Evolutionary conservation across 306 rosid species (phyloP), one percentile per base, ranked within the genome.

Genomic region (Prunus persica): DNA sequence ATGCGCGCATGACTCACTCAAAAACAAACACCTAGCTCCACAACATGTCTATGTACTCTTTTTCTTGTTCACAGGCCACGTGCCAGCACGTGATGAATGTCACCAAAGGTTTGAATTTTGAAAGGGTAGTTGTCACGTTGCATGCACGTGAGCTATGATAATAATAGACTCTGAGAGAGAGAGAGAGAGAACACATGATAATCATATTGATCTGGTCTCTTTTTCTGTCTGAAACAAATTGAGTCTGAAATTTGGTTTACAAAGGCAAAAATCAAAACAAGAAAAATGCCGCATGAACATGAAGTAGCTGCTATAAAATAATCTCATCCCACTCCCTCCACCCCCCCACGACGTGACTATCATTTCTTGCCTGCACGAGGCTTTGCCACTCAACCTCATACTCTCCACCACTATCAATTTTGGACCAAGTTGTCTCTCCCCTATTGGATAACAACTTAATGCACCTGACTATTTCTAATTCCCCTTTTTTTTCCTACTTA

Each of bases 361-460:
- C 80, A 51, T 74, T 61, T 69, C 74, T 78, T 78, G 70, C 58
- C 73, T 73, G 76, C 82, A 77, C 64, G 65, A 72, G 78, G 43
- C 13, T 47, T 49, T 47, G 56, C 82, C 77, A 78, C 79, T 51
- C 79, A 47, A 72, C 32, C 72, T n/a, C 24, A 49, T 14, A 38
- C 47, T n/a, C 24, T 5, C n/a, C 54, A 18, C 61, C 60, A 16
- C 60, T 18, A 3, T 8, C 60, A 46, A 24, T 41, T 66, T 52
- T 24, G 20, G 43, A 68, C 22, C 57, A 46, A 55, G 41, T 34
- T 34, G 41, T 34, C 41, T 34, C 41, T 32, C 0, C 9, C 10
- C 6, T 2, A 16, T 51, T 51, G 8, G 19, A 51, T 51, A 6
- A 51, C 56, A 51, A 16, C 56, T 51, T 19, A 51, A 51, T 51